Evolutionary conservation across 1,284 basidiomycete species (phyloP), one percentile per base, ranked within the genome.

Genomic region (Austropuccinia psidii): DNA sequence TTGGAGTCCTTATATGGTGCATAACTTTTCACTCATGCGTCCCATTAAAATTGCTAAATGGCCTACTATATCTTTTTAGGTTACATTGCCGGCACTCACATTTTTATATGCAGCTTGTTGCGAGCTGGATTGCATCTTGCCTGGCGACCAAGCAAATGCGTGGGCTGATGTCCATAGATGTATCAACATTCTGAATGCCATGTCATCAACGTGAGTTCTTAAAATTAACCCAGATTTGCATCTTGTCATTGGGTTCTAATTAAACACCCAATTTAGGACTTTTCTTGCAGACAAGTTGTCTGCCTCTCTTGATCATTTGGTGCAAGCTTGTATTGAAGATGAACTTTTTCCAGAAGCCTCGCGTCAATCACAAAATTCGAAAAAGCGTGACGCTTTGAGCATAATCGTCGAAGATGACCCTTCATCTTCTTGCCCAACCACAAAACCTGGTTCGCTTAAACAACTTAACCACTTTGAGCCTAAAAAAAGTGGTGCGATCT

Each of bases 101-200:
- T 52, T 39, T 9, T 43, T 68, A 37, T 55, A 68, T 31, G 24
- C 52, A n/a, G 49, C 50, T 17, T 68, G 66, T 29, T 39, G 37
- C 21, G 35, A 13, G 39, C 37, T 39, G 37, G 24, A 35, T 13
- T 31, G 35, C 15, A 39, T 43, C 24, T 57, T 35, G 6, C 15
- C 39, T 5, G n/a, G 21, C 9, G 21, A 52, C 21, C 66, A 37
- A 31, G 66, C 66, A 3, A 43, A 57, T 39, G 55, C 54, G 19
- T 70, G 67, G 67, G 67, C 55, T 13, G 55, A 57, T 21, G 54
- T 70, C 11, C 55, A 70, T 60, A 54, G 67, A 29, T 60, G 67
- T 24, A 49, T 70, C 21, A 60, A 41, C 27, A n/a, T 70, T 35
- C 41, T 70, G 21, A 29, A 41, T n/a, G 21, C 21, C 24, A 43